Conservation (phyloP, 1,284 basidiomycete genomes). For the Pyrrhoderma lamaoense region DNA sequence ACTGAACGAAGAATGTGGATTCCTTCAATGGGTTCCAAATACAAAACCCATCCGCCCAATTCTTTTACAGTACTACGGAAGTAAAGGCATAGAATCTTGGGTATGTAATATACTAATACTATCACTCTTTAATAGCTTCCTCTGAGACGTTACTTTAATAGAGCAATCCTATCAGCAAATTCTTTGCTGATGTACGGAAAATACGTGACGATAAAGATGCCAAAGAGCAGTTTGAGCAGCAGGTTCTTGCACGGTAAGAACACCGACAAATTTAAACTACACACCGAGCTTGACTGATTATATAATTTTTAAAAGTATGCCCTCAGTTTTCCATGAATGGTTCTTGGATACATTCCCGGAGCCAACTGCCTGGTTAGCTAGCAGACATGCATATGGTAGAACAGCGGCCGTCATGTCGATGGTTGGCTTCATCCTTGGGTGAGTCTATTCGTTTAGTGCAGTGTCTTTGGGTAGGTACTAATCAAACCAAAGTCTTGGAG, state of each 20-base stretch:
- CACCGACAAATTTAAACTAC: neutral
- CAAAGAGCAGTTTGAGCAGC: slow-evolving; percentile 46
- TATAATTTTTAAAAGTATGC: slow-evolving; percentile 40
- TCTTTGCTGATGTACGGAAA: slow-evolving; percentile 53
- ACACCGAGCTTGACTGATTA: neutral
- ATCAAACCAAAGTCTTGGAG: slow-evolving; percentile 68
- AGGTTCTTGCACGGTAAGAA: slow-evolving; percentile 55
- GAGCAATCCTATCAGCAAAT: slow-evolving; percentile 43
- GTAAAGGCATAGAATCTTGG: slow-evolving; percentile 53
- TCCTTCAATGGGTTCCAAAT: slow-evolving; percentile 98
- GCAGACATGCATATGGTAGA: slow-evolving; percentile 79
- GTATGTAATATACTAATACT: slow-evolving; percentile 34
- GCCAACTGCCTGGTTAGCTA: slow-evolving; percentile 89
- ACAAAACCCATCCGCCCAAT: slow-evolving; percentile 83
- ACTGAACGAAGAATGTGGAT: slow-evolving; percentile 93
- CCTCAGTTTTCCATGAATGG: slow-evolving; percentile 95
- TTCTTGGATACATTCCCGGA: slow-evolving; percentile 97
- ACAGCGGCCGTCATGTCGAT: slow-evolving; percentile 98
- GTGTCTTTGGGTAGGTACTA: slow-evolving; percentile 81
- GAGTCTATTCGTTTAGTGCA: no score
- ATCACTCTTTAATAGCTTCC: neutral
- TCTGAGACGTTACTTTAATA: slow-evolving; percentile 6
- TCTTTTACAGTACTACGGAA: slow-evolving; percentile 67
- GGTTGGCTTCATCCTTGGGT: slow-evolving; percentile 97
- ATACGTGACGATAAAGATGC: slow-evolving; percentile 44